Evolutionary conservation across 169 alveolate species (phyloP).

Genomic region (Plasmodium blacklocki): DNA sequence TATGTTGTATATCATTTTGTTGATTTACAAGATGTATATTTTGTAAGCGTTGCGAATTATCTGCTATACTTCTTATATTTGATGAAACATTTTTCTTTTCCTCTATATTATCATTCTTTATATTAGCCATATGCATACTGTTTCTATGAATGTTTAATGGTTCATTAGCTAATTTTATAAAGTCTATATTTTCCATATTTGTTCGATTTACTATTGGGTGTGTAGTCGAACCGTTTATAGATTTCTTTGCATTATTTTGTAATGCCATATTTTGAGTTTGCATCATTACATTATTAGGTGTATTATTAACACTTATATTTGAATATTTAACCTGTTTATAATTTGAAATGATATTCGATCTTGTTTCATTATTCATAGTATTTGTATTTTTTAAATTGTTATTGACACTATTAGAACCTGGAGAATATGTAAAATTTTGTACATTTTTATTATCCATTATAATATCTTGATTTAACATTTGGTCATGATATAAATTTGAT

Average conservation of each 20-base stretch:
- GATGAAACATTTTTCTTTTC: slow-evolving; percentile 25
- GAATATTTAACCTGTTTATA: slow-evolving; percentile 29
- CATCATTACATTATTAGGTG: slow-evolving; percentile 16
- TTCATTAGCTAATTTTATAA: slow-evolving; percentile 19
- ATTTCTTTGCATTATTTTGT: slow-evolving; percentile 20
- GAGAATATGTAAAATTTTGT: slow-evolving; percentile 22
- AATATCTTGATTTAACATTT: slow-evolving; percentile 18
- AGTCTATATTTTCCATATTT: slow-evolving; percentile 24
- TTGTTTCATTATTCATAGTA: slow-evolving; percentile 19
- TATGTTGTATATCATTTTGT: slow-evolving; percentile 29
- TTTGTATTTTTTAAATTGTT: slow-evolving; percentile 30
- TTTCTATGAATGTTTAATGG: slow-evolving; percentile 28
- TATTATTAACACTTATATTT: slow-evolving; percentile 16
- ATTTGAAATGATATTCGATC: slow-evolving; percentile 32
- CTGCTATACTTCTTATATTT: slow-evolving; percentile 16
- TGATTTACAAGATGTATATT: slow-evolving; percentile 5
- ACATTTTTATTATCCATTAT: slow-evolving; percentile 33
- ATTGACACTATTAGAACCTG: slow-evolving; percentile 5
- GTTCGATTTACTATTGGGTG: slow-evolving; percentile 13
- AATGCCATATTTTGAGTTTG: slow-evolving; percentile 19
- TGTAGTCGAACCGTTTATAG: slow-evolving; percentile 10
- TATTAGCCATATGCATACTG: neutral
- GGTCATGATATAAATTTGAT: neutral
- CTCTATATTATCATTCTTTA: slow-evolving; percentile 7
- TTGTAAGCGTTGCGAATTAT: slow-evolving; percentile 30